Evolutionary conservation across 441 rosid genomes (phyloP), one percentile per base, ranked within the genome.

Genomic region (Hura crepitans): DNA sequence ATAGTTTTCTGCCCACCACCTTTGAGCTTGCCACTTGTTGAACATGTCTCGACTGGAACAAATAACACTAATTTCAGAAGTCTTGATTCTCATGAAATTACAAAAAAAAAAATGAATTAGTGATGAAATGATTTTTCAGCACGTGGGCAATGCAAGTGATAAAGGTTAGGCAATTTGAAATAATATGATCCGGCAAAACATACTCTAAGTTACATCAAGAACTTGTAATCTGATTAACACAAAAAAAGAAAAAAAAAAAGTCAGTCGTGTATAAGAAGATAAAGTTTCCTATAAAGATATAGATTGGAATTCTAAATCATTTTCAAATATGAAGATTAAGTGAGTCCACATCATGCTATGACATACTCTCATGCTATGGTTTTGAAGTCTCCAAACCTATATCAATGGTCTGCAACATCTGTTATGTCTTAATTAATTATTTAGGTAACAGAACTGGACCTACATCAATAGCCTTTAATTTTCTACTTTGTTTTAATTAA

Each of bases 1-100:
- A 68, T 85, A 91, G 81, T 93, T 91, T 82, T 93, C 98, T 45
- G 96, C 86, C 98, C 98, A 93, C 98, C 98, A 93, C 77, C 87
- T 77, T 73, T 94, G 97, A 76, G 97, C 97, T 87, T 85, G 96
- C 89, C 85, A 75, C 77, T 94, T 94, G 88, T 90, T 91, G 77
- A 88, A 91, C 90, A 85, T 85, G 56, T 94, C 98, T 61, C 97
- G 96, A 74, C 97, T 94, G 70, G 20, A 58, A 77, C 69, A 81
- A 80, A 79, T 37, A 25, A 70, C 75, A 72, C 31, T 75, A 60
- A 69, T 67, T 43, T 72, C 71, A 71, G 77, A 79, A 70, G 22
- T 28, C 46, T 55, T 37, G 46, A 20, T 49, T 62, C 65, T 71
- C 53, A 31, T 39, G 31, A 25, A 59, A 68, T 37, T 62, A 57